These are phyloP conservation scores for Serendipita sp. DNA, from an alignment of 768 basidiomycete species.

Conservation along the genomic window DNA sequence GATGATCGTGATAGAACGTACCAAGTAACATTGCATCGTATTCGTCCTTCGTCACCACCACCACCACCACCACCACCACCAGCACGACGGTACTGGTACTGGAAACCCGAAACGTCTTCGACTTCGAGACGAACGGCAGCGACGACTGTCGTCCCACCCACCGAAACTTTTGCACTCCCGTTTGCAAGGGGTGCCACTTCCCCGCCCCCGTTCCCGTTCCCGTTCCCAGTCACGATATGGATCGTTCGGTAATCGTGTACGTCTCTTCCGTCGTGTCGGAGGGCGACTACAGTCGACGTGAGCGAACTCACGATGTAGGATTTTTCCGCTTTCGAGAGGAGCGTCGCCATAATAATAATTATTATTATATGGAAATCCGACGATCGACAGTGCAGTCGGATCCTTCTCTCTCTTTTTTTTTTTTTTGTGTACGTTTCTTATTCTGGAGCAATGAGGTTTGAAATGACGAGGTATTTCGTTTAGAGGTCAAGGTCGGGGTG, in stretches of 20 bases:
- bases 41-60: conserved; percentile 34
- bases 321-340: conserved; percentile 59
- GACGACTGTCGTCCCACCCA: conserved; percentile 71
- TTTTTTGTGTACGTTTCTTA: no score
- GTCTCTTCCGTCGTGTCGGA: conserved; percentile 62
- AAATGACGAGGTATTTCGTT: no score
- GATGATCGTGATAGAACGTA: conserved; percentile 22
- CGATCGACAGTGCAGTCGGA: background rate
- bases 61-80: no score
- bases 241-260: conserved; percentile 51
- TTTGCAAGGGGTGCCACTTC: conserved; percentile 45
- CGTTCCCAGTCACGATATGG: conserved; percentile 58
- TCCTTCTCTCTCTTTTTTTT: no score
- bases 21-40: conserved; percentile 63
- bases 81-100: no score
- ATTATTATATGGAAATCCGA: background rate
- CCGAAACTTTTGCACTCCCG: conserved; percentile 58
- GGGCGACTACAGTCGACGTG: conserved; percentile 26
- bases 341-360: background rate
- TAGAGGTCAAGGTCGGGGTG: no score
- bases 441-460: no score
- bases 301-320: conserved; percentile 59
- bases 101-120: conserved; percentile 29
- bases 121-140: conserved; percentile 72
- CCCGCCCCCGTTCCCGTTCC: conserved; percentile 11